Evolutionary conservation across 1,284 basidiomycete genomes (phyloP), one percentile per base, ranked within the genome.

Genomic region (Microbotryum scabiosae): DNA sequence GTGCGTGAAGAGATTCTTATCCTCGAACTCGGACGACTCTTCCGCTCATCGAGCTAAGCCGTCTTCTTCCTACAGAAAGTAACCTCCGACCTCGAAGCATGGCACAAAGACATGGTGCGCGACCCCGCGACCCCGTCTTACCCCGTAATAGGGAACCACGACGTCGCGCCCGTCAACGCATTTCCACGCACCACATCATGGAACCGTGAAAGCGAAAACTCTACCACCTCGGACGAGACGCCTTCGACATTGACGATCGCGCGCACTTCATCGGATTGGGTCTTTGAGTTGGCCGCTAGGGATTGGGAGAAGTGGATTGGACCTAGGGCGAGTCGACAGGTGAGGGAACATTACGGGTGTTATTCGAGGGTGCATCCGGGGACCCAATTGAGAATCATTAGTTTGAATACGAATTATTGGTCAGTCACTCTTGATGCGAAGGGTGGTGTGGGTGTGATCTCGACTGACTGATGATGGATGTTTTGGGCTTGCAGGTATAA

Each of bases 371-470:
- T 67, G 16, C 64, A 66, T 44, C 64, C 63, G 2, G 66, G 66
- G 10, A 67, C 66, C 26, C 32, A 60, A 28, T 43, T 71, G 16
- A 64, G 58, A 52, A 63, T 84, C 47, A 79, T 84, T 44, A 80
- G 81, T 0, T 62, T 83, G 59, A 84, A 84, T 61, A 81, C 81
- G 5, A 77, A 80, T 23, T 83, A 80, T 60, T 82, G 82, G 81
- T 82, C 81, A 67, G 80, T 18, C 16, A 32, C 30, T 18, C 21
- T n/a, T 20, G 7, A 5, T 25, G 44, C 41, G 3, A 21, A 16
- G 16, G 9, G 20, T 30, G n/a, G 3, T 41, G 7, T 7, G n/a
- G 41, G 20, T 25, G n/a, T 43, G n/a, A n/a, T 12, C 41, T 18
- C 21, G 4, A 47, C 8, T 9, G 45, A 18, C 9, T 50, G 26